Evolutionary conservation across 441 rosid species (phyloP).

Genomic region (Syzygium malaccense): DNA sequence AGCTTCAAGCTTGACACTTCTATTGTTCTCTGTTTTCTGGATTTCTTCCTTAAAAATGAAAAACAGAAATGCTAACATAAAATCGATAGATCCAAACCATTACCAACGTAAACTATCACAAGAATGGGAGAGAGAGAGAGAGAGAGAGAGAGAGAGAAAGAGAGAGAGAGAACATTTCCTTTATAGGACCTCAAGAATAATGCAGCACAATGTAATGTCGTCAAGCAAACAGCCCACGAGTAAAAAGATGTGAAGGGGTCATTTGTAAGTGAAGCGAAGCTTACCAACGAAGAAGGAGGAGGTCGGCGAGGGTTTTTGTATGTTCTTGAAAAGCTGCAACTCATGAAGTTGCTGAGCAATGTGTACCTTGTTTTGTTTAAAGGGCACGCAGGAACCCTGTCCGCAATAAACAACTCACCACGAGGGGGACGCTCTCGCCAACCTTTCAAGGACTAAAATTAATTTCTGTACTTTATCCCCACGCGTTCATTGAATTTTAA

Average conservation of each 20-base stretch:
- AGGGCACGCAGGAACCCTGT: not conserved
- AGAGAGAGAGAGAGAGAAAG: not conserved
- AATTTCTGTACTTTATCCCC: not conserved
- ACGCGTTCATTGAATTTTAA: not conserved
- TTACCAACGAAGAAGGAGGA: not conserved
- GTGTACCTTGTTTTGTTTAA: not conserved
- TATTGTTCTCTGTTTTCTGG: not conserved
- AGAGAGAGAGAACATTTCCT: not conserved
- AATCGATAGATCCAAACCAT: not conserved
- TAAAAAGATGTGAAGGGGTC: not conserved
- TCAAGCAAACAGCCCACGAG: not conserved
- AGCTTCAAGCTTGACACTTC: not conserved
- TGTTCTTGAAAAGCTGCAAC: not conserved
- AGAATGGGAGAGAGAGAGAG: not conserved
- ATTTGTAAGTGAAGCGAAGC: not conserved
- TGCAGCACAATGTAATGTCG: not conserved
- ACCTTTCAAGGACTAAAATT: not conserved
- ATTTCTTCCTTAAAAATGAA: not conserved
- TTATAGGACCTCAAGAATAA: not conserved
- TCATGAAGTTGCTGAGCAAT: not conserved
- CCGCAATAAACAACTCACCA: not conserved
- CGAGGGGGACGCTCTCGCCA: not conserved
- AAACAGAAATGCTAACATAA: not conserved
- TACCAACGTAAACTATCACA: not conserved
- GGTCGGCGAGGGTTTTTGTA: not conserved